Evolutionary conservation across 495 filamentous ascomycete species (phyloP), one percentile per base, ranked within the genome.

Genomic region (Trichoderma erinaceum): DNA sequence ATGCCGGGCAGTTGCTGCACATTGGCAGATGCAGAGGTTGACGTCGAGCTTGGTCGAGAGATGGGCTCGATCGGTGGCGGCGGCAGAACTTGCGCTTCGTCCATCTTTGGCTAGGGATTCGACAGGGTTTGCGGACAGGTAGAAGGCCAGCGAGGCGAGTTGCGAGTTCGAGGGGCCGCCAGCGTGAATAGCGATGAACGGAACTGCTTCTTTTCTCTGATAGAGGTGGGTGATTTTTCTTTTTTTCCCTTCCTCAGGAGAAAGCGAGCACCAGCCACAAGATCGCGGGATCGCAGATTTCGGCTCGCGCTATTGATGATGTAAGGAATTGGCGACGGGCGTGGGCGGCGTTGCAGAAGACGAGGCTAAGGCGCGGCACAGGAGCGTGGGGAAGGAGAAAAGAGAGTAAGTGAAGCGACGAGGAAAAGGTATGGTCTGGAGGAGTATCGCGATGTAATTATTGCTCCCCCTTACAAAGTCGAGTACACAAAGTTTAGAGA

Each of bases 1-100:
- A 89, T 78, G 11, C 81, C 82, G 15, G 87, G 85, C n/a, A 89
- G 81, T 25, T 85, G 82, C 35, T 83, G 74, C 10, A 78, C 66
- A 32, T 61, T 61, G 44, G 65, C 65, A 48, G 77, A 74, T 69
- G 74, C 75, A 78, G 79, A 70, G 75, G 77, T 80, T 8, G 83
- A 83, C 21, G 79, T 79, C 63, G 82, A 82, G 69, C 77, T 79
- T n/a, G 80, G 82, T 68, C 79, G 75, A 16, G 82, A 82, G 67
- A 83, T 78, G 46, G 78, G 74, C 67, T 85, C 84, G 56, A 81
- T 66, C 73, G 78, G 74, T 41, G 78, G 75, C 64, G 73, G 69
- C 64, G 74, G 70, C 61, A 75, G 48, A 18, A 64, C 68, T 29
- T 76, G 75, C 35, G 78, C 70, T 61, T 75, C 79, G 68, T 83